Evolutionary conservation across 345 rosid species (phyloP), one percentile per base, ranked within the genome.

Genomic region (Noccaea bulbosa): DNA sequence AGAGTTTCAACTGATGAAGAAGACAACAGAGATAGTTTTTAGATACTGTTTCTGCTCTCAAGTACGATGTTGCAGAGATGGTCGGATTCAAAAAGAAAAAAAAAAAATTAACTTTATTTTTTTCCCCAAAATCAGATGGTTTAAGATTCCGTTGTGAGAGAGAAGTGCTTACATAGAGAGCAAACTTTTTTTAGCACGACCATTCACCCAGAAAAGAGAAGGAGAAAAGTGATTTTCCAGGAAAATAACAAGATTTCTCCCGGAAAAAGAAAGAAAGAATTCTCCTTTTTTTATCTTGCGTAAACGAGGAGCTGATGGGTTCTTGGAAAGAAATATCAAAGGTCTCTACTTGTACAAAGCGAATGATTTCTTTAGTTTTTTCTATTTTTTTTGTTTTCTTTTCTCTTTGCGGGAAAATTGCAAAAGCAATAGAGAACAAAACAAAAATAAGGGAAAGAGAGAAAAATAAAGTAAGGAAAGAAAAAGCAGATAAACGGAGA

Each of bases 61-160:
- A 73, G 72, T 73, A 73, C 77, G 67, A 73, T 17, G 77, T 65
- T 57, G 77, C 77, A 73, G 77, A 57, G 60, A 32, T 73, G 60
- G 77, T 73, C 77, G 72, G 77, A 73, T 40, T 46, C 10, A 53
- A 27, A 27, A 27, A 27, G 30, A 27, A 27, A 1, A 27, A 27
- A 24, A 2, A 27, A 1, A 1, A 27, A n/a, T n/a, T 4, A 27
- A 27, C 3, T 27, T 27, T 27, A 22, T 35, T 70, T 30, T 8
- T 10, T 0, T 70, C 51, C 3, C 64, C 33, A 65, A 65, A 30
- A 47, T 38, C 65, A 73, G 66, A 65, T 57, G 30, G 60, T 65
- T 62, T 57, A 48, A 73, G 71, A 73, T 56, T 57, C 39, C 2
- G 27, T n/a, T 34, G 53, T 41, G 8, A 38, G 57, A 53, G 50